phyloP scores from a whole-genome alignment of 2,329 filamentous ascomycete species.

The Ophiocordyceps camponoti-floridani region DNA sequence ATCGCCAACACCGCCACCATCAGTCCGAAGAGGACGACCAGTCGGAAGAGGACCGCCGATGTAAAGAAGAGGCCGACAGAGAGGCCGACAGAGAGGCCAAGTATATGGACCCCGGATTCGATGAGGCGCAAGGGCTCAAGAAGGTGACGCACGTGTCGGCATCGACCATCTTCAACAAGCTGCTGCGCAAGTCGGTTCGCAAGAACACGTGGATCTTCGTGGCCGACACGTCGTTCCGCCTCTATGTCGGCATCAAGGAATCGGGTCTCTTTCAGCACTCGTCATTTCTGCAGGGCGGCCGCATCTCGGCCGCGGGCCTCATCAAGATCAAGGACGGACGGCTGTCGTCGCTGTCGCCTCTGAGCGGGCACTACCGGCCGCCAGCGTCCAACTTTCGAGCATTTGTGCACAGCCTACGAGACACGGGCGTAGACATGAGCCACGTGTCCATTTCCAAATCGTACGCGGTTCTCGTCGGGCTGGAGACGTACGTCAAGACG shows the following conservation, averaged over 20 bases:
- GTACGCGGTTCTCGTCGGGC: constrained; percentile 65
- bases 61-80: constrained; percentile 23
- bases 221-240: constrained; percentile 64
- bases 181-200: constrained; percentile 61
- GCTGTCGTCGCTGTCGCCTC: constrained; percentile 51
- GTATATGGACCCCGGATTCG: constrained; percentile 45
- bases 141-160: constrained; percentile 47
- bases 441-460: constrained; percentile 63
- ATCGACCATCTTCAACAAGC: constrained; percentile 57
- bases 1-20: neutral
- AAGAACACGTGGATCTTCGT: constrained; percentile 93
- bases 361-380: constrained; percentile 70
- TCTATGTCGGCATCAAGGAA: constrained; percentile 84
- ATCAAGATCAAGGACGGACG: constrained; percentile 74
- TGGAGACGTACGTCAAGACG: constrained; percentile 63
- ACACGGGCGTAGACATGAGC: constrained; percentile 60
- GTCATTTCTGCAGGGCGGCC: constrained; percentile 68
- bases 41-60: constrained; percentile 2
- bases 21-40: no score
- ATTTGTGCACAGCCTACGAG: constrained; percentile 57
- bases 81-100: constrained; percentile 43
- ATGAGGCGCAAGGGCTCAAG: constrained; percentile 37
- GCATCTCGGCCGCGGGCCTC: constrained; percentile 66
- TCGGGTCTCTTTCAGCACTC: constrained; percentile 81
- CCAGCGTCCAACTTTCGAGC: constrained; percentile 68